These are phyloP conservation scores for Aspergillus calidoustus DNA, from an alignment of 2,329 filamentous ascomycete genomes.

Conservation along the genomic window DNA sequence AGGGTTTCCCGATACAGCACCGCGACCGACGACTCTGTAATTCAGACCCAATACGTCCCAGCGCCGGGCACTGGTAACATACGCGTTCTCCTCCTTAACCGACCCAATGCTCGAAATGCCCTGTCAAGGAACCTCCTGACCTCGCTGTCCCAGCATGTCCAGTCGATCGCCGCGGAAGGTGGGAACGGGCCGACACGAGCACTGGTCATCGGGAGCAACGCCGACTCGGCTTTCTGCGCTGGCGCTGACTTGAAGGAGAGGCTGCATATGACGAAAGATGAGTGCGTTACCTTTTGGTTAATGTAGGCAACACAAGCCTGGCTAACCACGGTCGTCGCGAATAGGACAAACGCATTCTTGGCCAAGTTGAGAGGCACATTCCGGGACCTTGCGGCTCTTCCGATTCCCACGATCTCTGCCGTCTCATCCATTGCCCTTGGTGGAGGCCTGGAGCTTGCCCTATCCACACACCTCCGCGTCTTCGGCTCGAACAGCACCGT, in stretches of 20 bases:
- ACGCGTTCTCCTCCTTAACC: conserved; percentile 84
- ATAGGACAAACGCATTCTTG: conserved; percentile 80
- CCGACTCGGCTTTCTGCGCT: conserved; percentile 89
- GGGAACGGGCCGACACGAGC: conserved; percentile 70
- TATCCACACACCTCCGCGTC: conserved; percentile 87
- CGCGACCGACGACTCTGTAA: conserved; percentile 39
- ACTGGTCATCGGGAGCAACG: conserved; percentile 79
- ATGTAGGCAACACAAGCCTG: not conserved
- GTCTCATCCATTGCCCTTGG: conserved; percentile 86
- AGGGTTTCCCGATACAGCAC: conserved; percentile 42
- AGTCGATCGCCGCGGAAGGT: conserved; percentile 67
- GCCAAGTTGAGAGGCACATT: conserved; percentile 76
- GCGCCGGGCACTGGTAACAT: conserved; percentile 82
- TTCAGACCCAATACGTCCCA: conserved; percentile 75
- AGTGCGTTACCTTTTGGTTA: conserved; percentile 60
- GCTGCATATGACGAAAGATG: conserved; percentile 72
- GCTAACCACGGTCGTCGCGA: not conserved
- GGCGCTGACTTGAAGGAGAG: conserved; percentile 94
- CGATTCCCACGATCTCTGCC: conserved; percentile 87
- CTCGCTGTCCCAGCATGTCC: conserved; percentile 72
- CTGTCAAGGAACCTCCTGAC: conserved; percentile 79
- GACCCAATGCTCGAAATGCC: conserved; percentile 84
- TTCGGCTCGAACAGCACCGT: conserved; percentile 78
- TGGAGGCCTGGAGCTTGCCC: conserved; percentile 89
- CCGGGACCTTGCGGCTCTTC: conserved; percentile 71